Evolutionary conservation across 352 stramenopile species (phyloP), one percentile per base, ranked within the genome.

Genomic region (Phytophthora sojae): DNA sequence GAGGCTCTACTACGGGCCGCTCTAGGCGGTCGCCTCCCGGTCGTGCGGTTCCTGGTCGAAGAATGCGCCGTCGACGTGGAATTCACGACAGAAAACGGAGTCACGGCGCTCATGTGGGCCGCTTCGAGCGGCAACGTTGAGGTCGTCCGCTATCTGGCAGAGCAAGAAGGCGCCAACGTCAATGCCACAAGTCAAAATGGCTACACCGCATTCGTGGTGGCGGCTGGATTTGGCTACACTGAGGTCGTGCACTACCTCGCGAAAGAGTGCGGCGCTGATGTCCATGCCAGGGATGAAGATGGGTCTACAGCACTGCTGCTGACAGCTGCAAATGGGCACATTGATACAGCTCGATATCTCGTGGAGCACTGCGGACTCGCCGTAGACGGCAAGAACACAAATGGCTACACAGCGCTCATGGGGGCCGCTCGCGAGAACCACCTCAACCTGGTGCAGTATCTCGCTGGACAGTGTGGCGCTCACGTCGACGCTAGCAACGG

Each of bases 391-490:
- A 15, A 29, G 45, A 52, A 26, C 45, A 15, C 7, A 23, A 52
- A 12, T 8, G 45, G 45, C 4, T 26, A 26, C 45, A 29, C 45
- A 52, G 45, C 55, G 35, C 55, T 61, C 14, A 61, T 61, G 35
- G 11, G n/a, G 55, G 45, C 45, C 44, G n/a, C 44, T 23, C n/a
- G 5, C 4, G 1, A 25, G 8, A 25, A 25, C n/a, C 17, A 51
- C 19, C 7, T 25, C 7, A 19, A 51, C 7, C 5, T 51, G n/a
- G 44, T 51, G n/a, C 44, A 25, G n/a, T 51, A 51, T 51, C 8
- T 52, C 17, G 45, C 19, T 26, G 45, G 12, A 15, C 6, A 26
- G 5, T 49, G 42, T n/a, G 42, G 42, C 6, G 17, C 42, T 21
- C 11, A 21, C 23, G 42, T 49, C 5, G 42, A 49, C 17, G 42